Conservation (phyloP, 140 eudicot genomes). For the Erigeron philadelphicus region DNA sequence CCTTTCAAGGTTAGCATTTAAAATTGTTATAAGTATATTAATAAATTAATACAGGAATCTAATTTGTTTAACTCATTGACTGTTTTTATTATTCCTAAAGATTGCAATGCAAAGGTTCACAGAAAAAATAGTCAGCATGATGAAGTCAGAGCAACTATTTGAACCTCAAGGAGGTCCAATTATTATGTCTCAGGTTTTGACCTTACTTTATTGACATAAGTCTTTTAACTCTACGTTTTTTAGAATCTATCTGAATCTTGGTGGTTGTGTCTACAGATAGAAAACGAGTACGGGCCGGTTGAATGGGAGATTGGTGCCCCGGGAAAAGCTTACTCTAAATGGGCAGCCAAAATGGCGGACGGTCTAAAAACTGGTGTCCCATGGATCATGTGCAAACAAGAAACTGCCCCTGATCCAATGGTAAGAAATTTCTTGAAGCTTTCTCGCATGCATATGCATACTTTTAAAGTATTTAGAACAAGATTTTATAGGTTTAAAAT, state of each 20-base stretch:
- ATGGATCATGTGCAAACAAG: constrained; percentile 97
- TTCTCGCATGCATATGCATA: neutral
- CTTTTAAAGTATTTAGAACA: neutral
- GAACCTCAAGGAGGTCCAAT: constrained; percentile 98
- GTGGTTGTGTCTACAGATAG: constrained; percentile 48
- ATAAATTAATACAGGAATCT: neutral
- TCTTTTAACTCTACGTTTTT: neutral
- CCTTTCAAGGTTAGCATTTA: constrained; percentile 72
- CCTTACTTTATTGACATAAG: neutral
- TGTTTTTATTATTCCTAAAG: constrained; percentile 34
- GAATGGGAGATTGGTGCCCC: constrained; percentile 92
- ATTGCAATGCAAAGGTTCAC: constrained; percentile 79
- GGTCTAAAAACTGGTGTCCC: constrained; percentile 78
- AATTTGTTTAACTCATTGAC: constrained; percentile 11
- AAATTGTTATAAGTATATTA: neutral
- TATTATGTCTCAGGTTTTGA: constrained; percentile 81
- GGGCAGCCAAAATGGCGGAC: constrained; percentile 86
- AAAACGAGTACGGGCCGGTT: constrained; percentile 81
- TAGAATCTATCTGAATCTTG: constrained; percentile 10
- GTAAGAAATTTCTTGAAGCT: constrained; percentile 34
- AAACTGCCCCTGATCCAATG: constrained; percentile 71
- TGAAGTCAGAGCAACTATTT: constrained; percentile 78
- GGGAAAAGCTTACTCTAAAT: constrained; percentile 75
- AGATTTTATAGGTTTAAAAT: neutral
- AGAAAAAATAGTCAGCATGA: constrained; percentile 62